Evolutionary conservation across 2,329 filamentous ascomycete genomes (phyloP).

Genomic region (Fusarium sterilihyphosum): DNA sequence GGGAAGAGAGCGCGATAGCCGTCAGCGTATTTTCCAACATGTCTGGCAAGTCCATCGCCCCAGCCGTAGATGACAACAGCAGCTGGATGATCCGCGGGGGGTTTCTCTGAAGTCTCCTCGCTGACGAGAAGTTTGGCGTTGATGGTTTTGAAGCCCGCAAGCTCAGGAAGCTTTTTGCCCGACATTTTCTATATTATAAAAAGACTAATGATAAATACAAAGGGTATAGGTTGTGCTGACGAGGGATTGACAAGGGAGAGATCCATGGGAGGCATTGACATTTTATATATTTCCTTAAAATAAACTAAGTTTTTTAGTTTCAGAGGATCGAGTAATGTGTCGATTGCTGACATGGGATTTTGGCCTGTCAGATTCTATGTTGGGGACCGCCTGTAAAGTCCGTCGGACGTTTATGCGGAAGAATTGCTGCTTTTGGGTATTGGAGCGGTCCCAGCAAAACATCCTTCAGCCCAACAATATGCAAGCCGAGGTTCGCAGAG

Average conservation of each 20-base stretch:
- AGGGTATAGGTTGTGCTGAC: neutral
- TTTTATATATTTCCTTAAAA: constrained; percentile 4
- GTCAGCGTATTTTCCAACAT: constrained; percentile 65
- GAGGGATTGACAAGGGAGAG: neutral
- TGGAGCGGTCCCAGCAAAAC: constrained; percentile 12
- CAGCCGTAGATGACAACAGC: constrained; percentile 65
- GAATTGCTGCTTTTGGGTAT: constrained; percentile 16
- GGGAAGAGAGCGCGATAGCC: constrained; percentile 64
- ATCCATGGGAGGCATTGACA: neutral
- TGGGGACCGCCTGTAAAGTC: constrained; percentile 11
- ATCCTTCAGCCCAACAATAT: constrained; percentile 11
- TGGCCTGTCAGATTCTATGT: constrained; percentile 4
- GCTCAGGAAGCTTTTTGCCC: constrained; percentile 29
- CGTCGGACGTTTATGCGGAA: constrained; percentile 11
- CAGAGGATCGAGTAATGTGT: neutral
- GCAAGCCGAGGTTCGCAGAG: neutral
- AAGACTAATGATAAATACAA: neutral
- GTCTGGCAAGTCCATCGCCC: constrained; percentile 65
- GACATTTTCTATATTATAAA: constrained; percentile 16
- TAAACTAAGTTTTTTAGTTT: neutral
- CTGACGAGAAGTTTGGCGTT: constrained; percentile 59
- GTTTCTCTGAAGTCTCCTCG: constrained; percentile 41
- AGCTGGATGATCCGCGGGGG: constrained; percentile 49
- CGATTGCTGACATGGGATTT: constrained; percentile 1
- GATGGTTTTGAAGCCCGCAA: constrained; percentile 57